Evolutionary conservation across 108 stramenopile species (phyloP), one percentile per base, ranked within the genome.

Genomic region (Craspedostauros australis): DNA sequence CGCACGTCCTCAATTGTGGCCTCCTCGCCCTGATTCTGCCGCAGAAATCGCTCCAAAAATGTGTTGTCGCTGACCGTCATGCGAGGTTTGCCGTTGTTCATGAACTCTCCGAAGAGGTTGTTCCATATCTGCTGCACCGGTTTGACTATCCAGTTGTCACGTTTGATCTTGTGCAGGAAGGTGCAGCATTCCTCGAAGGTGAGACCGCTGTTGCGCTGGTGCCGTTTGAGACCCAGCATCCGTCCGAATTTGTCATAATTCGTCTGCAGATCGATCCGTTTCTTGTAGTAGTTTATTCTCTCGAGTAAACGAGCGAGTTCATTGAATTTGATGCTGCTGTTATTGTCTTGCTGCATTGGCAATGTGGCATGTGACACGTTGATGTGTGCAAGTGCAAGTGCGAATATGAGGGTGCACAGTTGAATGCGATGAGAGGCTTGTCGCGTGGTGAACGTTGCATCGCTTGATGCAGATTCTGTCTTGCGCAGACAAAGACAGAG

Each of bases 121-220:
- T 75, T 68, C 77, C 77, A 83, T 30, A 78, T 61, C 8, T 54
- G 40, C 15, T 67, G 60, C 12, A 78, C 70, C 1, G 90, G 90
- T 44, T 87, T 87, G 5, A 80, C 81, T 31, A 80, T 70, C 90
- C 90, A 91, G 11, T 71, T 70, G 66, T 91, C 84, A 22, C 90
- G 73, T 60, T 84, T 85, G 23, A 85, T 70, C 39, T 91, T 86
- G 59, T 91, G 90, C 1, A 91, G 57, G 31, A 91, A 67, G 2
- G 80, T 86, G 20, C 78, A 77, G 6, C 69, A 77, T 54, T 91
- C 84, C 50, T 91, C 90, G 68, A 91, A 91, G 0, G 81, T 79
- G 18, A 91, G 47, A 4, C 90, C 90, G 39, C 51, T 50, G 46
- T 68, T 76, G 32, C 80, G 66, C 12, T 46, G 41, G 19, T 60